A percentile compares a stretch with the other conserved stretches of the same genome.
Conservation (phyloP, 179 eudicot species). For the Heliamphora pulchella region DNA sequence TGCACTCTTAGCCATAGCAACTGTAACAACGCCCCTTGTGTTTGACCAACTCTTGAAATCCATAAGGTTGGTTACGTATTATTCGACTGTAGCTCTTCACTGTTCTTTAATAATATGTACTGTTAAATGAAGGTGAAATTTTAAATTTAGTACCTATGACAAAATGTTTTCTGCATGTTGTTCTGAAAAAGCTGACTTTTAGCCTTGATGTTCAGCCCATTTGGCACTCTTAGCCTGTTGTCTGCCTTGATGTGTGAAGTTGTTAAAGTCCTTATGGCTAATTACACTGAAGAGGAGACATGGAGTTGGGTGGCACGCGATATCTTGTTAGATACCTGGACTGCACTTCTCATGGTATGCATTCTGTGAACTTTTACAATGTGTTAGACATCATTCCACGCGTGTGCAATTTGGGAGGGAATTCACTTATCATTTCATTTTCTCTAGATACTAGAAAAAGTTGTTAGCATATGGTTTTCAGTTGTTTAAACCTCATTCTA, state of each 20-base stretch:
- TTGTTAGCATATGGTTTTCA: background rate
- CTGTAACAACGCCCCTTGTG: slow-evolving; percentile 58
- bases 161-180: background rate
- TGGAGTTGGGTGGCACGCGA: slow-evolving; percentile 98
- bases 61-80: slow-evolving; percentile 47
- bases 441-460: background rate
- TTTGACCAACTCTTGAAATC: slow-evolving; percentile 77
- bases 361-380: slow-evolving; percentile 10
- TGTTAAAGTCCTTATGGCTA: slow-evolving; percentile 58
- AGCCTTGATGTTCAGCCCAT: slow-evolving; percentile 54
- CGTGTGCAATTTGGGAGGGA: background rate
- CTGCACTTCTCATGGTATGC: slow-evolving; percentile 69
- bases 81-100: background rate
- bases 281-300: slow-evolving; percentile 74
- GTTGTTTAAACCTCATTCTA: background rate
- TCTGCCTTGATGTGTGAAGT: slow-evolving; percentile 86
- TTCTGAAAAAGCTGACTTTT: slow-evolving; percentile 12
- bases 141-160: background rate
- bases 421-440: background rate
- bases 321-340: slow-evolving; percentile 93
- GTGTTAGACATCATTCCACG: background rate
- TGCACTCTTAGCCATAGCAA: slow-evolving; percentile 73
- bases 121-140: slow-evolving; percentile 3
- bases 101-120: background rate
- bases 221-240: slow-evolving; percentile 73